These are phyloP conservation scores for Zygotorulaspora sp. DNA, from an alignment of 805 yeast genomes.

Conservation along the genomic window DNA sequence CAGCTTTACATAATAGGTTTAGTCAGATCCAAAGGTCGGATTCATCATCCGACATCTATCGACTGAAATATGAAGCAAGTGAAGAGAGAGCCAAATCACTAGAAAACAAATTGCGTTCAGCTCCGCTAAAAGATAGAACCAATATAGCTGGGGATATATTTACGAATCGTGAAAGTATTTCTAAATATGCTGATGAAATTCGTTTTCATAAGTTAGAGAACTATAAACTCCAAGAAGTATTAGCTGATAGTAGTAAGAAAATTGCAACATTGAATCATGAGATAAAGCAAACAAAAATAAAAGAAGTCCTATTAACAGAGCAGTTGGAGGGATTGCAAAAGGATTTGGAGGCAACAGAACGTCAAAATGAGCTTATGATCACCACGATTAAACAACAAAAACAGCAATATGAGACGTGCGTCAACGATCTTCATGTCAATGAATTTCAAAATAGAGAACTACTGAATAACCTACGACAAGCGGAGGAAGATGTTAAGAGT, in stretches of 20 bases:
- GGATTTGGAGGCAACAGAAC: constrained; percentile 50
- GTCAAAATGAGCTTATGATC: constrained; percentile 53
- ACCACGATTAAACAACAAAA: constrained; percentile 59
- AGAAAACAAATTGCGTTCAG: constrained; percentile 35
- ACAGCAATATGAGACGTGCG: constrained; percentile 68
- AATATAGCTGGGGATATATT: constrained; percentile 30
- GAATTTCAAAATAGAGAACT: constrained; percentile 63
- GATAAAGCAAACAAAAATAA: constrained; percentile 37
- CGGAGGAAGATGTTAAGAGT: constrained; percentile 50
- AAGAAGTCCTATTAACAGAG: constrained; percentile 37
- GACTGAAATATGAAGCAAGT: constrained; percentile 45
- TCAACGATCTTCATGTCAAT: constrained; percentile 67
- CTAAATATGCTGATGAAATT: constrained; percentile 34
- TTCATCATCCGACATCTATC: constrained; percentile 37
- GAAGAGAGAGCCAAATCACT: constrained; percentile 42
- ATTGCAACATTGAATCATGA: constrained; percentile 43
- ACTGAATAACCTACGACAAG: constrained; percentile 41
- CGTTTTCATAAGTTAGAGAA: constrained; percentile 31
- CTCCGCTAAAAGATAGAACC: constrained; percentile 27
- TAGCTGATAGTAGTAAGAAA: constrained; percentile 45
- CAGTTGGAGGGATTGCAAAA: constrained; percentile 46
- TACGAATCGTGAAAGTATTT: constrained; percentile 25
- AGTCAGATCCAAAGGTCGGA: constrained; percentile 28
- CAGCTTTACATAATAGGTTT: constrained; percentile 26
- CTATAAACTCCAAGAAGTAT: constrained; percentile 45